Evolutionary conservation across 192 early-diverging fungal genomes (phyloP).

Genomic region (Coemansia sp.): DNA sequence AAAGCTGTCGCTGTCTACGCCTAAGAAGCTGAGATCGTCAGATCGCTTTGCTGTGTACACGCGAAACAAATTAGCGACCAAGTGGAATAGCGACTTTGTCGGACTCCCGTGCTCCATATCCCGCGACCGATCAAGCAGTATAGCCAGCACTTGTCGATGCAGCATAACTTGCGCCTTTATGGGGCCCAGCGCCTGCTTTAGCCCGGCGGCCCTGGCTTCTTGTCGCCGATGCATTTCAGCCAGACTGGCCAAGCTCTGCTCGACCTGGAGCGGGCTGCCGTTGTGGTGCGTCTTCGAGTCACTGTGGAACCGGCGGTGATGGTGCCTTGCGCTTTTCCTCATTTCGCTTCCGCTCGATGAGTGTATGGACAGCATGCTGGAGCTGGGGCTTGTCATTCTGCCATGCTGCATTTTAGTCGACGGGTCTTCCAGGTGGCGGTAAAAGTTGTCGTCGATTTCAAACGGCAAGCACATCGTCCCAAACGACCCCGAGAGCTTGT

Average conservation of each 20-base stretch:
- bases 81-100: constrained; percentile 31
- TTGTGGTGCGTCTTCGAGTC: constrained; percentile 5
- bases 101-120: constrained; percentile 27
- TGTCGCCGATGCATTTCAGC: constrained; percentile 23
- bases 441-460: constrained; percentile 39
- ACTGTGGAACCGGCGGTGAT: constrained; percentile 6
- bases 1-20: neutral
- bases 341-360: neutral
- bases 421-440: constrained; percentile 25
- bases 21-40: neutral
- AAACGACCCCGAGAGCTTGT: constrained; percentile 31
- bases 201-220: constrained; percentile 13
- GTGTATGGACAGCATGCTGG: constrained; percentile 19
- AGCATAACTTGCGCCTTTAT: constrained; percentile 30
- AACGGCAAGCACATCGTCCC: constrained; percentile 50
- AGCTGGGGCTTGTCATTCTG: constrained; percentile 24
- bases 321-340: neutral
- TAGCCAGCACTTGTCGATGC: constrained; percentile 21
- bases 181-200: constrained; percentile 12
- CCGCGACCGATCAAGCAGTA: constrained; percentile 23
- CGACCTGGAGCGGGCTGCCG: neutral
- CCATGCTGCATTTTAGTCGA: constrained; percentile 25
- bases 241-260: constrained; percentile 15
- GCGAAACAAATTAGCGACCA: constrained; percentile 16
- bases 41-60: neutral